phyloP scores from a whole-genome alignment of 345 rosid genomes.

The Erysimum cheiranthoides region DNA sequence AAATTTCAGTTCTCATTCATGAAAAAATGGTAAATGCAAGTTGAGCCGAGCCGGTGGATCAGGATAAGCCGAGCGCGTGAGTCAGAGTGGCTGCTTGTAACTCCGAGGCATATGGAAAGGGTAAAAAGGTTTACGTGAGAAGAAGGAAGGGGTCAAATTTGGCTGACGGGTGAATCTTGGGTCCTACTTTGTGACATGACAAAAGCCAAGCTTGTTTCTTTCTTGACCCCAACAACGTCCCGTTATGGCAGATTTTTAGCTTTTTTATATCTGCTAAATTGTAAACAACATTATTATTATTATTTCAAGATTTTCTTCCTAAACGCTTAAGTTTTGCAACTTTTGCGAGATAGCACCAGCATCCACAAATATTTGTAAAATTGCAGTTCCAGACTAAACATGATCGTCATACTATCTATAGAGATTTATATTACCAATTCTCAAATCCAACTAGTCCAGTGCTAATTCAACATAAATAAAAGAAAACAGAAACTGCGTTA shows the following conservation, averaged over 20 bases:
- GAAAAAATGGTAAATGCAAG: not conserved
- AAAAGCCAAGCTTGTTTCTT: slow-evolving; percentile 23
- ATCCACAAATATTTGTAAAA: not conserved
- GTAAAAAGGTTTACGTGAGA: slow-evolving; percentile 13
- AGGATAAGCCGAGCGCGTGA: not conserved
- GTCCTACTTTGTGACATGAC: slow-evolving; percentile 36
- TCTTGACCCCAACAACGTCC: slow-evolving; percentile 13
- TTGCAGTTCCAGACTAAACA: not conserved
- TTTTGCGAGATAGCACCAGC: too few relatives aligned
- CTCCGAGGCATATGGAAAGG: slow-evolving; percentile 35
- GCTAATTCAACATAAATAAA: not conserved
- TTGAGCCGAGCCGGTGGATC: slow-evolving; percentile 24
- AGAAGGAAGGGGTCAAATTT: slow-evolving; percentile 36
- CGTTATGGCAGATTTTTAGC: not conserved
- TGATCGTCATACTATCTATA: not conserved
- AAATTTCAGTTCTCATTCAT: not conserved
- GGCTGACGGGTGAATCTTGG: slow-evolving; percentile 29
- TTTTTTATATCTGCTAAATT: not conserved
- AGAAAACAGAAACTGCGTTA: too few relatives aligned
- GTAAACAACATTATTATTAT: not conserved
- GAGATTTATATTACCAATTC: not conserved
- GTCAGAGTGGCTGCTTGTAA: not conserved
- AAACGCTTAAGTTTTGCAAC: not conserved
- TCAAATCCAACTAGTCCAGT: not conserved
- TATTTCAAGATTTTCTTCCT: not conserved